Evolutionary conservation across 1,284 basidiomycete genomes (phyloP), one percentile per base, ranked within the genome.

Genomic region (Mycena citricolor): DNA sequence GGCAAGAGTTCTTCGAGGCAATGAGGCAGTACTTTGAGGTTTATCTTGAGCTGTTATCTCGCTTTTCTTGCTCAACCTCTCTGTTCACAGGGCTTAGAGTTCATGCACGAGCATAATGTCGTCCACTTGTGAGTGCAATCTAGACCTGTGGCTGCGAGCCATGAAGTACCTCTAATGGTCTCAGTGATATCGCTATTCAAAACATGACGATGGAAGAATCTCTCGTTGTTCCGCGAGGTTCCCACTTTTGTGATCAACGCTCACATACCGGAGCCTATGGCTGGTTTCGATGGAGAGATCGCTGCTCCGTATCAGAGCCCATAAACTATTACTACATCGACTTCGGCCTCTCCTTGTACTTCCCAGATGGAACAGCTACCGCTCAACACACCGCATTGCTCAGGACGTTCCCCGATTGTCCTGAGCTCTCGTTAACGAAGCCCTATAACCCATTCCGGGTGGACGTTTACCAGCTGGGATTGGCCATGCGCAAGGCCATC

Each of bases 171-270:
- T 62, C 59, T 28, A 58, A 55, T 40, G 12, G 30, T 10, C 16
- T 44, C n/a, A 49, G 47, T 29, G 47, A 49, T 32, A 37, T 41
- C 5, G 36, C 36, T 10, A 41, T 22, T 5, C 36, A 44, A 19
- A 73, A 73, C 39, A 58, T 71, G 30, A 67, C 72, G 67, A 58
- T 71, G 48, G 68, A 70, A 37, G 59, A 37, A 32, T 66, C 0
- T 38, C 24, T 6, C 39, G 47, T 13, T 42, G 68, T 32, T 64
- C 58, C 47, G 55, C 59, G 1, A 20, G 62, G 13, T 26, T 44
- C 37, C 25, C 50, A 52, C 31, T 49, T 44, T 29, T 21, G 28
- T 25, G 10, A 20, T 8, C 35, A 8, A 14, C 12, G 28, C 24
- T 29, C 37, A 16, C 38, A 40, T 48, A 37, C 31, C 55, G 44